These are phyloP conservation scores for Spathaspora passalidarum DNA, from an alignment of 805 yeast species.

Conservation along the genomic window DNA sequence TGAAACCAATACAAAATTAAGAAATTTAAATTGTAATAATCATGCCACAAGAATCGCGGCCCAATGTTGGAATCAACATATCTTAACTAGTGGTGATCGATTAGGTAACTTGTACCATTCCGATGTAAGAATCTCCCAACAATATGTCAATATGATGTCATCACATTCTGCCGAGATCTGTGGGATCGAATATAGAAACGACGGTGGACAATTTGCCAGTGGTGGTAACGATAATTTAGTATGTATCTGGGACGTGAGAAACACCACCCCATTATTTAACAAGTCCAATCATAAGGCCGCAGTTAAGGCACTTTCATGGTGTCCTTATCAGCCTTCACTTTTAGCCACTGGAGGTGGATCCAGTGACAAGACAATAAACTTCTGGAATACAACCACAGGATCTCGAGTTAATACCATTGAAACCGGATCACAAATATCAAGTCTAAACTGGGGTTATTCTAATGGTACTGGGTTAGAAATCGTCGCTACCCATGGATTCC, in stretches of 20 bases:
- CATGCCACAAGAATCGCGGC: slow-evolving; percentile 70
- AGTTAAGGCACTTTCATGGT: slow-evolving; percentile 93
- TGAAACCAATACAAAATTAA: slow-evolving; percentile 65
- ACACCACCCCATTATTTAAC: slow-evolving; percentile 57
- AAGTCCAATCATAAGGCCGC: slow-evolving; percentile 89
- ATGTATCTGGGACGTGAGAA: slow-evolving; percentile 86
- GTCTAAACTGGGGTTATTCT: slow-evolving; percentile 85
- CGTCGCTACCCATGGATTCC: slow-evolving; percentile 92
- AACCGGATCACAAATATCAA: slow-evolving; percentile 92
- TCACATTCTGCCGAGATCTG: slow-evolving; percentile 85
- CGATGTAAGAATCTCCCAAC: slow-evolving; percentile 84
- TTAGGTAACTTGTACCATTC: slow-evolving; percentile 82
- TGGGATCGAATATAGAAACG: slow-evolving; percentile 81
- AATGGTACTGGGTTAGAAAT: slow-evolving; percentile 74
- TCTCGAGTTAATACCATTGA: slow-evolving; percentile 81
- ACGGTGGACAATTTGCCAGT: slow-evolving; percentile 81
- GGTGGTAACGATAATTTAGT: slow-evolving; percentile 96
- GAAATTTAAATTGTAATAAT: slow-evolving; percentile 74
- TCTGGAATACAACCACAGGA: slow-evolving; percentile 95
- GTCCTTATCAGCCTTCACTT: slow-evolving; percentile 78
- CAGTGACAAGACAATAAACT: slow-evolving; percentile 80
- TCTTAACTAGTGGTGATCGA: slow-evolving; percentile 83
- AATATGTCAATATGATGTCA: slow-evolving; percentile 53
- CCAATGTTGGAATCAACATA: slow-evolving; percentile 80
- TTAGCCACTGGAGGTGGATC: slow-evolving; percentile 98